Base-by-base conservation (phyloP, 1,284 basidiomycete species). In the Pterulicium gracile region DNA sequence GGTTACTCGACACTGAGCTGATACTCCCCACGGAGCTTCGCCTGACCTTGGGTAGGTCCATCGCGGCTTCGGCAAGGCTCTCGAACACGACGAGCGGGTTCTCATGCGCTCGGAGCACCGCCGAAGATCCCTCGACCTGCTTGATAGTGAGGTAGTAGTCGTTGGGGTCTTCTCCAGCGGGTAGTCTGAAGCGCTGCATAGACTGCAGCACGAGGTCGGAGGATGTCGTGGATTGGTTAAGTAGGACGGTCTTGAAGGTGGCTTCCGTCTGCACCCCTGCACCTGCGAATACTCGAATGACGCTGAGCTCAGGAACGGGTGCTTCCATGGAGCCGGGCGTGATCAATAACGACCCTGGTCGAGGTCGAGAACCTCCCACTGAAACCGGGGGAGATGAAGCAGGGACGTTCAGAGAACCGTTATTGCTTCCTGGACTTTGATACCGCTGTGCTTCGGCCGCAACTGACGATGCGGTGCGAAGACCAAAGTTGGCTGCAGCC, bases 171-270 rank as follows among this genome's bases (percentile, higher is more conserved):
- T 79, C 78, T 5, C 75, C 77, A 0, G 74, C 69, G 0, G 81
- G 77, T 3, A 96, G 67, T 22, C 87, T 72, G 76, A 98, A 98
- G 3, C 95, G 80, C 63, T 98, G 94, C 51, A 94, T 82, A 3
- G 94, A 88, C 66, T 98, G 94, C 43, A 79, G 75, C 42, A 97
- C 77, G 20, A 98, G 78, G 48, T 97, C 94, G 0, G 72, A 65
- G 0, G 89, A 79, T 0, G 83, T 86, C 0, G 93, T 97, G 3
- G 80, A 81, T 4, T 86, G 71, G 58, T 94, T 97, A 51, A 98
- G 76, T 17, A 98, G 66, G 1, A 96, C 95, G 1, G 95, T 98
- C 70, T 98, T 98, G 75, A 98, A 98, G 1, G 93, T 96, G 2
- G 92, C 89, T 54, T 97, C 93, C 1, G 89, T 90, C 58, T 93